Evolutionary conservation across 78 protist genomes (phyloP).

Genomic region (Isochrysis galbana): DNA sequence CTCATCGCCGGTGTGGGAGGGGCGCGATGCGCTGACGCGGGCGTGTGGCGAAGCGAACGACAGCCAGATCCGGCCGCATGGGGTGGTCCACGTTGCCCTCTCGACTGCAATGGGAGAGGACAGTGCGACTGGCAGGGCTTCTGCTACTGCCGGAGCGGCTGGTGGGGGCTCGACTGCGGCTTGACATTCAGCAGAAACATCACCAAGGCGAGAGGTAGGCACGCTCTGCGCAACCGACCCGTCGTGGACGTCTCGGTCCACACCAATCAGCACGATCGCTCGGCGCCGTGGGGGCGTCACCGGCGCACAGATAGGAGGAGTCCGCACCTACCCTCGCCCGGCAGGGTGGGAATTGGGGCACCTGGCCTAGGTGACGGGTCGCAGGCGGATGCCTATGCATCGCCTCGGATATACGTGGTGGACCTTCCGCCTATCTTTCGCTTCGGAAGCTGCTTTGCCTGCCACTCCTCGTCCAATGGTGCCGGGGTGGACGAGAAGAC

Average conservation of each 20-base stretch:
- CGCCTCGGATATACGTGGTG: neutral
- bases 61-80: neutral
- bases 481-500: neutral
- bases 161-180: slow-evolving; percentile 2
- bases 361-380: too few species aligned
- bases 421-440: neutral
- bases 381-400: too few species aligned
- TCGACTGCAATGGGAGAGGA: neutral
- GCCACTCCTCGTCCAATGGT: too few species aligned
- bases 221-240: too few species aligned
- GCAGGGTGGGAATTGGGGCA: too few species aligned
- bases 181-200: neutral
- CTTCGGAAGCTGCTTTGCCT: neutral
- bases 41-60: neutral
- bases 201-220: neutral
- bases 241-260: too few species aligned
- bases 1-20: neutral
- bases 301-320: neutral
- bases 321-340: neutral
- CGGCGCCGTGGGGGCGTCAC: neutral
- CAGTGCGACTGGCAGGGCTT: slow-evolving; percentile 14
- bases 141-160: neutral
- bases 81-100: neutral
- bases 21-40: neutral
- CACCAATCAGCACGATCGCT: neutral